phyloP scores from a whole-genome alignment of 257 asterid genomes.

The Nicotiana sylvestris region DNA sequence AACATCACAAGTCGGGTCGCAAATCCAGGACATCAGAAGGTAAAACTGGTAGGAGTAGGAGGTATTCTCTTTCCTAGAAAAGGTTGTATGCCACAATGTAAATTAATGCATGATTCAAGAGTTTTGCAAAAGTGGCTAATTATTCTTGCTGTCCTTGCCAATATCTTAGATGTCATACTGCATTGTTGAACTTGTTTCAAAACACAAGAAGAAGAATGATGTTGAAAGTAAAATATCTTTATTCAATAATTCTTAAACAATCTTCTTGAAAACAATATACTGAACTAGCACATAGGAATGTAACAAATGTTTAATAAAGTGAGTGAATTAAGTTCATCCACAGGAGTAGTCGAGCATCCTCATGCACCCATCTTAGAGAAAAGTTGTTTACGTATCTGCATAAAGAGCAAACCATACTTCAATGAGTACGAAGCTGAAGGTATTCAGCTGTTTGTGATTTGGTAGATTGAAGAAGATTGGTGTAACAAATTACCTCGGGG shows the following conservation, averaged over 20 bases:
- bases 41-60: slow-evolving; percentile 38
- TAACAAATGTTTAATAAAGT: not conserved
- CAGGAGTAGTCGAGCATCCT: not conserved
- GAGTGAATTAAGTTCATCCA: slow-evolving; percentile 7
- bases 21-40: slow-evolving; percentile 29
- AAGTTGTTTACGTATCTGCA: slow-evolving; percentile 38
- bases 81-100: not conserved
- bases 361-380: slow-evolving; percentile 18
- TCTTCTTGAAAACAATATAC: not conserved
- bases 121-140: not conserved
- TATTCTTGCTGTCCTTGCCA: not conserved
- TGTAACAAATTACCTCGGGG: slow-evolving; percentile 25
- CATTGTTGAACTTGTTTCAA: not conserved
- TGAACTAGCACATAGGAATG: not conserved
- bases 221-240: not conserved
- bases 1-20: slow-evolving; percentile 37
- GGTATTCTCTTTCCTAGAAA: slow-evolving; percentile 31
- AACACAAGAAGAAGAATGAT: not conserved
- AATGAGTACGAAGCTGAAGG: not conserved
- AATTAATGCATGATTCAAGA: not conserved
- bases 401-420: not conserved
- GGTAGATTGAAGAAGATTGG: not conserved
- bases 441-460: not conserved
- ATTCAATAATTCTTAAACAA: not conserved
- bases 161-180: not conserved